These are phyloP conservation scores for Malania oleifera DNA, from an alignment of 164 flowering plant genomes.

Conservation along the genomic window DNA sequence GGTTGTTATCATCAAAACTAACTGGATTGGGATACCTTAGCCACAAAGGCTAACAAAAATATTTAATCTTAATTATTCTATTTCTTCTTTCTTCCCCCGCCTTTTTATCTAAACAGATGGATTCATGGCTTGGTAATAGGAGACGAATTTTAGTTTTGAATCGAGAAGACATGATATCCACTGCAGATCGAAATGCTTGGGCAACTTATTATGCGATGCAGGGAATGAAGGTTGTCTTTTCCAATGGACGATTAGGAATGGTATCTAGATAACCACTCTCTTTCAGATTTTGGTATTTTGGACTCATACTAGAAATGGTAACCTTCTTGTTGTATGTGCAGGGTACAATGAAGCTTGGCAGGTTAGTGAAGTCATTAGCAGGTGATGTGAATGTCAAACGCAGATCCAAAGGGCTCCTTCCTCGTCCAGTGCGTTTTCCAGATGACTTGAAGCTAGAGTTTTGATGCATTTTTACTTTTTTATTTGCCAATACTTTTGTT, in stretches of 20 bases:
- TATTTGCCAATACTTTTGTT: not conserved
- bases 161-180: slow-evolving; percentile 98
- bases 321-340: slow-evolving; percentile 24
- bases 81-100: not conserved
- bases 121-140: slow-evolving; percentile 83
- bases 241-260: slow-evolving; percentile 95
- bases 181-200: slow-evolving; percentile 90
- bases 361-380: slow-evolving; percentile 78
- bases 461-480: not conserved
- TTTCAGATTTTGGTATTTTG: slow-evolving; percentile 6
- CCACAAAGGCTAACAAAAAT: too few species aligned
- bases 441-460: not conserved
- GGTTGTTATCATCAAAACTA: too few species aligned
- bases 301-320: not conserved
- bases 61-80: not conserved
- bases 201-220: slow-evolving; percentile 75
- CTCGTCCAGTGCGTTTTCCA: slow-evolving; percentile 66
- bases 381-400: slow-evolving; percentile 82
- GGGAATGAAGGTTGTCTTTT: slow-evolving; percentile 72
- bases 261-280: slow-evolving; percentile 29
- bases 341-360: slow-evolving; percentile 80
- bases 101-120: slow-evolving; percentile 54
- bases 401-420: slow-evolving; percentile 80
- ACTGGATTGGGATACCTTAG: too few species aligned
- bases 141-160: slow-evolving; percentile 80